Percentiles rank a stretch among this genome's conserved stretches.
Conservation (phyloP, 371 early-diverging fungal species). For the Mortierella sp. region DNA sequence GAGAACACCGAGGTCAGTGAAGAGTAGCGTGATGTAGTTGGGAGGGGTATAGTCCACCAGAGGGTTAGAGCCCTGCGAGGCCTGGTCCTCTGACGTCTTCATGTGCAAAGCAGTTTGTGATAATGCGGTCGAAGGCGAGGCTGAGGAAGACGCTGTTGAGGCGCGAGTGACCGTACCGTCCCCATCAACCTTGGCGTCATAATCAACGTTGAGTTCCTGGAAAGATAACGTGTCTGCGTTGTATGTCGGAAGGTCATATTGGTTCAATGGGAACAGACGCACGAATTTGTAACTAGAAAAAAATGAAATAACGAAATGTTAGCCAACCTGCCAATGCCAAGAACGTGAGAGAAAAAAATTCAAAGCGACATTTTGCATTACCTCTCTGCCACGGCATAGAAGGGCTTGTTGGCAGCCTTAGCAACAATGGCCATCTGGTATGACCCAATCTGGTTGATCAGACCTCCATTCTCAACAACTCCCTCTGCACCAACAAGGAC, state of each 20-base stretch:
- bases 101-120: constrained; percentile 49
- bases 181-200: constrained; percentile 29
- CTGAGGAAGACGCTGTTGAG: constrained; percentile 13
- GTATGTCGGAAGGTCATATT: constrained; percentile 84
- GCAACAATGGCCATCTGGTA: constrained; percentile 96
- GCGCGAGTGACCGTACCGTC: constrained; percentile 1
- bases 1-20: constrained; percentile 94
- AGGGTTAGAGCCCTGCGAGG: constrained; percentile 71
- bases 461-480: constrained; percentile 96
- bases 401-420: constrained; percentile 92
- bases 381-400: constrained; percentile 96
- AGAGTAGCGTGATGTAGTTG: constrained; percentile 86
- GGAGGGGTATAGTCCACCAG: constrained; percentile 97
- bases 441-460: constrained; percentile 94
- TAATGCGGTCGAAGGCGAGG: constrained; percentile 26
- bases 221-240: constrained; percentile 75
- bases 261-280: constrained; percentile 88
- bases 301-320: neutral
- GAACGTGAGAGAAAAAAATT: neutral
- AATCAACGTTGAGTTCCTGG: constrained; percentile 56
- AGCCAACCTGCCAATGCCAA: neutral
- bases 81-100: constrained; percentile 49
- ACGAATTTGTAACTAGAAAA: constrained; percentile 93
- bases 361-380: constrained; percentile 33
- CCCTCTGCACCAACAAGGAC: constrained; percentile 98